Base-by-base conservation (phyloP, 1,139 yeast species). In the Kurtzmaniella quercitrusa region DNA sequence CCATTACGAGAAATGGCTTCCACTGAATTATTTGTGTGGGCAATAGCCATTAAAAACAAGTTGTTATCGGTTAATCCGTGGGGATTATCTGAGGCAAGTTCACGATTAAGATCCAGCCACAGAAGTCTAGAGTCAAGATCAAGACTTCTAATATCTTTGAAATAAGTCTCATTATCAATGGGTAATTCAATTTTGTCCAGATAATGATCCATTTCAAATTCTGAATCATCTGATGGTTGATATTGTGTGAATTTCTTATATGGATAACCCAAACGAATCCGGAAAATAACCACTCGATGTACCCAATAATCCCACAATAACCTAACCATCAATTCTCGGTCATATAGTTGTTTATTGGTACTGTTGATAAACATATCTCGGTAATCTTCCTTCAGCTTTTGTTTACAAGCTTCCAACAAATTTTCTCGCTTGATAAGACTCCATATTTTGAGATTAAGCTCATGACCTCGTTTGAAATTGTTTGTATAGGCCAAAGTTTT, bases 301-400 rank as follows among this genome's bases (percentile, higher is more conserved):
- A 65, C 59, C 66, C 69, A 73, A 34, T 66, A 64, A 18, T 62
- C 64, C 81, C 81, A 76, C 10, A 74, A 52, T 4, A 67, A 50
- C 43, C 77, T 60, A 11, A 73, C 48, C 21, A 61, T 47, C 38
- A 64, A 50, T 46, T 75, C 79, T 21, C 66, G 58, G 48, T 63
- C 70, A 42, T 57, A 62, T 19, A 54, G 48, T 49, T 70, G 76
- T 41, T 68, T 58, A 29, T 61, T 58, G 25, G 45, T 42, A 5
- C 39, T 36, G 12, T 7, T 25, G 10, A 42, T 43, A 3, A 60
- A 43, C 42, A 52, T 47, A 7, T 50, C 52, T 10, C 45, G 34
- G 51, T 58, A 60, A 31, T 62, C 63, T 15, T 41, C 43, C 12
- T 39, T 40, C 7, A 56, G 41, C 14, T 39, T 38, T 18, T 42